Evolutionary conservation across 768 basidiomycete species (phyloP).

Genomic region (Naganishia randhawae): DNA sequence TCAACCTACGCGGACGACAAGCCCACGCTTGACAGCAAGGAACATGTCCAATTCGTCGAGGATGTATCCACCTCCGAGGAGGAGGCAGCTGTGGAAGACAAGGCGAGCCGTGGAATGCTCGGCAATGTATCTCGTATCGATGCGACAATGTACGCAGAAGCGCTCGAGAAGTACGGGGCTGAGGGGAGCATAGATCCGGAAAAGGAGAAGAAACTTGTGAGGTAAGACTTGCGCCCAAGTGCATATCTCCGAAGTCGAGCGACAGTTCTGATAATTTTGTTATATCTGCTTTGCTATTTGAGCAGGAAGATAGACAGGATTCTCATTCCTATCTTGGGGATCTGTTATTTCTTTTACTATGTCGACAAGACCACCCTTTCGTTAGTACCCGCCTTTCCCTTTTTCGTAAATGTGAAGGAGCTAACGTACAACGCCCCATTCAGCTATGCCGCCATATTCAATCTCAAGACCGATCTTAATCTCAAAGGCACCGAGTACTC

Average conservation of each 20-base stretch:
- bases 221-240: slow-evolving; percentile 23
- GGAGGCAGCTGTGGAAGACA: neutral
- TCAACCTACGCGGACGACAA: neutral
- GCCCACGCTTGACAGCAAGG: neutral
- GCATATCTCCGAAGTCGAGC: neutral
- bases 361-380: slow-evolving; percentile 48
- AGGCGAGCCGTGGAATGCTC: neutral
- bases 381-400: neutral
- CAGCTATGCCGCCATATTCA: slow-evolving; percentile 47
- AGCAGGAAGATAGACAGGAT: slow-evolving; percentile 38
- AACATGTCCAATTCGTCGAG: neutral
- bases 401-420: neutral
- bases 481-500: slow-evolving; percentile 50
- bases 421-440: neutral
- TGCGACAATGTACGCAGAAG: slow-evolving; percentile 36
- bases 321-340: slow-evolving; percentile 40
- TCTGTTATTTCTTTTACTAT: slow-evolving; percentile 46
- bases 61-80: neutral
- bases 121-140: slow-evolving; percentile 3
- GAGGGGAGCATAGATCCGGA: slow-evolving; percentile 39
- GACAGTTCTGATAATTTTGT: neutral
- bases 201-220: slow-evolving; percentile 40
- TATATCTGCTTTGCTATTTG: neutral
- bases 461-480: slow-evolving; percentile 49
- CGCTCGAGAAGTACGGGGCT: slow-evolving; percentile 40